Conservation (phyloP, 139 green algal genomes). For the Helicosporidium sp. region DNA sequence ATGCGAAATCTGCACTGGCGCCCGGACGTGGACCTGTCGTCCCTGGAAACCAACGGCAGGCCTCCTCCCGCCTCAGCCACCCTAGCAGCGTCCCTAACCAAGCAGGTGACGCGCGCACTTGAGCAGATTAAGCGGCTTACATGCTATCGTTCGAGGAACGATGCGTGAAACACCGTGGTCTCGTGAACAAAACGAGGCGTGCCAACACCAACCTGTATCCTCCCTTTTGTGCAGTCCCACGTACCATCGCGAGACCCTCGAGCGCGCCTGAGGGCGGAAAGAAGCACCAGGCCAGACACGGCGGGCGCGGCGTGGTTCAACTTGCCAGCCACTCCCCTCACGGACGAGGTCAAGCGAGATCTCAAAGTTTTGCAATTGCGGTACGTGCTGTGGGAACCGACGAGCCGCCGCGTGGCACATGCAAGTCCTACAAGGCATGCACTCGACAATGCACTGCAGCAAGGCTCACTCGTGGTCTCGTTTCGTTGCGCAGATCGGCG, state of each 20-base stretch:
- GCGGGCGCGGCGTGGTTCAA: constrained; percentile 15
- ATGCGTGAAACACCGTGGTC: not conserved
- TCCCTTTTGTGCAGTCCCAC: not conserved
- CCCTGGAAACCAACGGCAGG: not conserved
- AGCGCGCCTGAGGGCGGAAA: not conserved
- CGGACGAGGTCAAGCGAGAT: constrained; percentile 20
- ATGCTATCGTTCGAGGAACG: too few relatives aligned
- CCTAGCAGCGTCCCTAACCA: not conserved
- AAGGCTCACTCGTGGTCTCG: too few relatives aligned
- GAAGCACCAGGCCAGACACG: constrained; percentile 3
- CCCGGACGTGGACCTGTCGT: not conserved
- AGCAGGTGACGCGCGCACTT: not conserved
- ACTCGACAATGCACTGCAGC: not conserved
- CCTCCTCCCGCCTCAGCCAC: not conserved
- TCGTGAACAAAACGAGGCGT: not conserved
- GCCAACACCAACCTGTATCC: not conserved
- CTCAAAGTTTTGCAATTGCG: constrained; percentile 14
- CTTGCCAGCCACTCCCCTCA: constrained; percentile 17
- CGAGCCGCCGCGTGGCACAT: not conserved
- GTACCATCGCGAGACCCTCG: constrained; percentile 3
- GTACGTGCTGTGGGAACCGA: not conserved
- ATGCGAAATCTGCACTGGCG: not conserved
- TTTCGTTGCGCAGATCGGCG: constrained; percentile 11
- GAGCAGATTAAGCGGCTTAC: too few relatives aligned
- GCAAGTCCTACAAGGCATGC: not conserved